Evolutionary conservation across 257 asterid genomes (phyloP).

Genomic region (Jacaranda copaia): DNA sequence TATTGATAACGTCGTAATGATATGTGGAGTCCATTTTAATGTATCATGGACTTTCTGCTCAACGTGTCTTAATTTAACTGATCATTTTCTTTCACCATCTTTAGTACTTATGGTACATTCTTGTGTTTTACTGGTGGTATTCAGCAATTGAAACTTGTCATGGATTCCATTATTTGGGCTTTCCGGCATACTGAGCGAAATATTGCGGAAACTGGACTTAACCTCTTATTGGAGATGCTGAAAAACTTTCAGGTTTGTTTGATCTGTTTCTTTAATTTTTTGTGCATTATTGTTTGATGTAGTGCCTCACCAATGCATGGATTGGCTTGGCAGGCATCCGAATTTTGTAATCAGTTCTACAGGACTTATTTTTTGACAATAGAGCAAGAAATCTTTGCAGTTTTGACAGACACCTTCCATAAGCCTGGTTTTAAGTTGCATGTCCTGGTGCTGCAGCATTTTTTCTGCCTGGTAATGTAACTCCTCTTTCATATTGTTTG

Average conservation of each 20-base stretch:
- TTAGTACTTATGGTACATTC: conserved; percentile 24
- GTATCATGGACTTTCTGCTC: conserved; percentile 14
- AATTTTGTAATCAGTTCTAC: conserved; percentile 88
- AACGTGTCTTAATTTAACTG: conserved; percentile 16
- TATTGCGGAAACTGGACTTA: conserved; percentile 98
- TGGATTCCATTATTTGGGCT: conserved; percentile 99
- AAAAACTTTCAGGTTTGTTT: conserved; percentile 86
- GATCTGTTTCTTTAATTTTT: neutral
- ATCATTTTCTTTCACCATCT: neutral
- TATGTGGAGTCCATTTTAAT: conserved; percentile 8
- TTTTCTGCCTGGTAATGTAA: conserved; percentile 79
- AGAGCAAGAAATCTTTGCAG: conserved; percentile 97
- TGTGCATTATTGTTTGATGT: neutral
- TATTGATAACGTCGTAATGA: neutral
- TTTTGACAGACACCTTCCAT: conserved; percentile 91
- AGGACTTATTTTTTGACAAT: conserved; percentile 79
- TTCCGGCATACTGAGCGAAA: conserved; percentile 99
- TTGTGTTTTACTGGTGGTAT: conserved; percentile 26
- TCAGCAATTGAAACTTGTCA: conserved; percentile 96
- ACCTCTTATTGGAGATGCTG: conserved; percentile 87
- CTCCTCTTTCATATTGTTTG: neutral
- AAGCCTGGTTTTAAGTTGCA: conserved; percentile 98
- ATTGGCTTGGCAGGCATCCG: conserved; percentile 66
- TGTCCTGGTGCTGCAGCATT: conserved; percentile 82
- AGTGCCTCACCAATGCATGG: conserved; percentile 37